A percentile compares a stretch with the other conserved stretches of the same genome.
Conservation (phyloP, 1,284 basidiomycete genomes). For the Boletus semigastroideus region DNA sequence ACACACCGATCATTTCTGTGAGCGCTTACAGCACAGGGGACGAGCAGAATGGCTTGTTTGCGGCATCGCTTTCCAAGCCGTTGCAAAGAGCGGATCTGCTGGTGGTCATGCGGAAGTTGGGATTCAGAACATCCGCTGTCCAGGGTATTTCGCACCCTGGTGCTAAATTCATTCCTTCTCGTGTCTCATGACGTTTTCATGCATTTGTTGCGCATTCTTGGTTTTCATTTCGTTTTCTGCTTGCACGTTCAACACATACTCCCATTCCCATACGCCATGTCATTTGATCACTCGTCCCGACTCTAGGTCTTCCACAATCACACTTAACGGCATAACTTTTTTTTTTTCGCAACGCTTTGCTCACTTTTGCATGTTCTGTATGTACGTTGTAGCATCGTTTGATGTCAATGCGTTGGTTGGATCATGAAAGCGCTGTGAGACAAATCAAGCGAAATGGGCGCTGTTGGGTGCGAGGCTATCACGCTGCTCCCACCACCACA, state of each 20-base stretch:
- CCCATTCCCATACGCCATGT: constrained; percentile 32
- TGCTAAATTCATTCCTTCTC: constrained; percentile 50
- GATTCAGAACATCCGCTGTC: constrained; percentile 84
- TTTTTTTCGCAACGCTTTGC: constrained; percentile 23
- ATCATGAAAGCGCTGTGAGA: not conserved
- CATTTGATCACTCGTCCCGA: constrained; percentile 21
- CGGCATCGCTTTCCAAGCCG: constrained; percentile 85
- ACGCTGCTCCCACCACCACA: not conserved
- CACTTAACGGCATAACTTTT: constrained; percentile 37
- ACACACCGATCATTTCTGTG: constrained; percentile 90
- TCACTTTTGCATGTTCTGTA: constrained; percentile 33
- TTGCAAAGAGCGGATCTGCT: constrained; percentile 84
- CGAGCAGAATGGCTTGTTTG: constrained; percentile 77
- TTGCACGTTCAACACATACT: constrained; percentile 35
- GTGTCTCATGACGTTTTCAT: constrained; percentile 30
- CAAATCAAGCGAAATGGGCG: constrained; percentile 28
- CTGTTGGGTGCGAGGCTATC: constrained; percentile 6
- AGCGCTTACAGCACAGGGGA: constrained; percentile 79
- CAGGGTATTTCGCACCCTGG: constrained; percentile 47
- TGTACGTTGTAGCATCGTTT: constrained; percentile 41
- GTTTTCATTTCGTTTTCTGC: constrained; percentile 33
- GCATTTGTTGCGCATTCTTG: constrained; percentile 26
- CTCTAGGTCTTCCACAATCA: constrained; percentile 21
- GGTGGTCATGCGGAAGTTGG: constrained; percentile 77
- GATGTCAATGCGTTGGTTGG: constrained; percentile 5